Base-by-base conservation (phyloP, 495 filamentous ascomycete species). In the Cetradonia linearis region DNA sequence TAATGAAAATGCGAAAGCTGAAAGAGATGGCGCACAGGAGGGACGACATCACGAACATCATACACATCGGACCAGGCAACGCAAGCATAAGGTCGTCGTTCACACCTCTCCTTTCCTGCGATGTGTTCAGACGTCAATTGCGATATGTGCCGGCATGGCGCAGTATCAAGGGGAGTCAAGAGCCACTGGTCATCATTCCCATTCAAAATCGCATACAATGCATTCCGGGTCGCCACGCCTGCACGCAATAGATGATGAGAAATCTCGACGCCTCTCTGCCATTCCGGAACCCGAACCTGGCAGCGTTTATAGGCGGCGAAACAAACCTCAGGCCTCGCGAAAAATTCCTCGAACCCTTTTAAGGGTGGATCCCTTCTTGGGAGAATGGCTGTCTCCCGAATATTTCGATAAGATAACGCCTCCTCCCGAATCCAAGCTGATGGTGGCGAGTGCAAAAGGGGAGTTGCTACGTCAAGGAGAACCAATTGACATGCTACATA, bases 351-450 rank as follows among this genome's bases (percentile, higher is more conserved):
- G 71, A 87, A 79, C 81, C 2, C 72, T 83, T 9, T 69, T 97
- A 54, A 86, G 93, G 2, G 78, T 97, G 8, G 94, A 97, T 72
- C 85, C 94, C 0, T 94, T 91, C 68, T 78, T 97, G 3, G 94
- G 94, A 18, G 93, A 99, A 74, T 99, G 93, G 93, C 77, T 97
- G 46, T 86, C 86, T 5, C 88, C 89, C 5, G 85, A 89, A 67
- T 99, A 99, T 68, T 99, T 88, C 67, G 90, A 92, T 46, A 76
- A 85, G 36, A 96, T 97, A 66, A 91, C 87, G 11, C 89, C 90
- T 2, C 93, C 93, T 16, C 94, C 93, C 2, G 79, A 80, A 48
- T 91, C 89, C 3, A 80, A 86, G 18, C 81, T 91, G 72, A 91
- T 98, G 87, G 78, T 96, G 2, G 85, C 87, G 18, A 80, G 79